Percentiles rank a stretch among this genome's conserved stretches.
These are phyloP conservation scores for Fusarium piperis DNA, from an alignment of 2,329 filamentous ascomycete species.

Conservation along the genomic window DNA sequence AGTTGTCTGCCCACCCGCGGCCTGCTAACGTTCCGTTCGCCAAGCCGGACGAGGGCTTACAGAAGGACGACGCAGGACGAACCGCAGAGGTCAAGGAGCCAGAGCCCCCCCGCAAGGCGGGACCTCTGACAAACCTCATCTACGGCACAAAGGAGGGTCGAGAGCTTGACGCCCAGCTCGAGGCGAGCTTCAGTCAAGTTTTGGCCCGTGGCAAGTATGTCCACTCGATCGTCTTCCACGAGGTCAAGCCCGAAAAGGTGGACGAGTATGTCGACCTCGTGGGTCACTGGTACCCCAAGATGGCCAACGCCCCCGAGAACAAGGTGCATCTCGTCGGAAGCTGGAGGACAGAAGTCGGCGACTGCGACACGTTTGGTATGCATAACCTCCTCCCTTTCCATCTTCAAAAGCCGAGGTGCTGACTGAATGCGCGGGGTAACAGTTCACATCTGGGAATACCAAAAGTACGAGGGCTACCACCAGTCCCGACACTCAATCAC, in stretches of 20 bases:
- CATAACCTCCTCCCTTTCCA: slow-evolving; percentile 11
- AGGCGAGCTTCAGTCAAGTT: slow-evolving; percentile 94
- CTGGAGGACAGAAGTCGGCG: slow-evolving; percentile 97
- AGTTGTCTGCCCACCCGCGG: slow-evolving; percentile 56
- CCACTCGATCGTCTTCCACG: slow-evolving; percentile 95
- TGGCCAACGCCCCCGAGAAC: slow-evolving; percentile 86
- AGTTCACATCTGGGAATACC: slow-evolving; percentile 99
- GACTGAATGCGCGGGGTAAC: slow-evolving; percentile 15
- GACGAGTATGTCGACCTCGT: slow-evolving; percentile 94
- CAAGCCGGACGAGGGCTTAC: slow-evolving; percentile 52
- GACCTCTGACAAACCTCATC: slow-evolving; percentile 84
- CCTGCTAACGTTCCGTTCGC: slow-evolving; percentile 56
- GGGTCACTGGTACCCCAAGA: slow-evolving; percentile 89
- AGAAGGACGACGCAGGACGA: slow-evolving; percentile 48
- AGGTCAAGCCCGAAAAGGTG: slow-evolving; percentile 94
- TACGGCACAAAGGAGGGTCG: slow-evolving; percentile 97
- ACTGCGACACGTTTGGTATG: slow-evolving; percentile 95
- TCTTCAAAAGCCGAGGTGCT: slow-evolving; percentile 1
- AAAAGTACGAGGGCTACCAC: slow-evolving; percentile 96
- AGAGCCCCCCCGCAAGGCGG: slow-evolving; percentile 72
- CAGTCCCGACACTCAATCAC: slow-evolving; percentile 87
- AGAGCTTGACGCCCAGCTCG: slow-evolving; percentile 93
- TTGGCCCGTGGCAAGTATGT: slow-evolving; percentile 97
- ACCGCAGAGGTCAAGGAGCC: slow-evolving; percentile 66
- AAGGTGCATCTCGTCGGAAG: slow-evolving; percentile 96